Conservation (phyloP, 495 filamentous ascomycete genomes). For the Immersiella caudata region DNA sequence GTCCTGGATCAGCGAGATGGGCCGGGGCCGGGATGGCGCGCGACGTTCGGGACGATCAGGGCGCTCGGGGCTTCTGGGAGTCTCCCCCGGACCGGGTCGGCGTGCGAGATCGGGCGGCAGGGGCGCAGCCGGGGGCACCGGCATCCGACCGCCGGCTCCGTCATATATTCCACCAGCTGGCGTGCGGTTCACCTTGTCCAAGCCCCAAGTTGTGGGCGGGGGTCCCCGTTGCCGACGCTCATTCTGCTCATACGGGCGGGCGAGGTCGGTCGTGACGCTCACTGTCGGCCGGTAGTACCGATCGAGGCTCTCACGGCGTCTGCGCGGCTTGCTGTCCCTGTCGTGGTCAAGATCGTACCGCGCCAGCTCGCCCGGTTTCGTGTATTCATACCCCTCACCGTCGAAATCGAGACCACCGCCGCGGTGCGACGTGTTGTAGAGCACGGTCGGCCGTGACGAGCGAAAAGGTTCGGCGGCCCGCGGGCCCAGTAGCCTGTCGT, state of each 20-base stretch:
- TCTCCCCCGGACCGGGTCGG: constrained; percentile 33
- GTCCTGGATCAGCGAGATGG: constrained; percentile 54
- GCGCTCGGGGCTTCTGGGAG: constrained; percentile 35
- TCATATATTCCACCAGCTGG: constrained; percentile 47
- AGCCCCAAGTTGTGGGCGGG: constrained; percentile 62
- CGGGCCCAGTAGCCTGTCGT: constrained; percentile 39
- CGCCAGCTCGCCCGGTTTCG: constrained; percentile 68
- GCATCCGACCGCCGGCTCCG: constrained; percentile 47
- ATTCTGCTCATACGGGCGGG: constrained; percentile 41
- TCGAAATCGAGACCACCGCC: constrained; percentile 57
- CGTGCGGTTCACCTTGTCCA: constrained; percentile 58
- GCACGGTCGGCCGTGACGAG: constrained; percentile 36
- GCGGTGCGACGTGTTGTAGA: constrained; percentile 39
- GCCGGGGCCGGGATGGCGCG: constrained; percentile 37
- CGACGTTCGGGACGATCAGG: constrained; percentile 31
- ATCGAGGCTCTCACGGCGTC: constrained; percentile 55
- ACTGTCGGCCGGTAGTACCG: constrained; percentile 66
- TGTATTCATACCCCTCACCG: constrained; percentile 72
- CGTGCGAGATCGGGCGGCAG: constrained; percentile 40
- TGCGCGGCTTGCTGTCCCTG: constrained; percentile 37
- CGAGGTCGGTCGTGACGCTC: constrained; percentile 61
- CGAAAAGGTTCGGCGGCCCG: constrained; percentile 44
- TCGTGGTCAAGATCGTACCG: constrained; percentile 63
- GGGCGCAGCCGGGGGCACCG: constrained; percentile 43
- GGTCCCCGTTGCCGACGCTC: constrained; percentile 55